Evolutionary conservation across 305 asterid genomes (phyloP).

Genomic region (Ilex paraguariensis): DNA sequence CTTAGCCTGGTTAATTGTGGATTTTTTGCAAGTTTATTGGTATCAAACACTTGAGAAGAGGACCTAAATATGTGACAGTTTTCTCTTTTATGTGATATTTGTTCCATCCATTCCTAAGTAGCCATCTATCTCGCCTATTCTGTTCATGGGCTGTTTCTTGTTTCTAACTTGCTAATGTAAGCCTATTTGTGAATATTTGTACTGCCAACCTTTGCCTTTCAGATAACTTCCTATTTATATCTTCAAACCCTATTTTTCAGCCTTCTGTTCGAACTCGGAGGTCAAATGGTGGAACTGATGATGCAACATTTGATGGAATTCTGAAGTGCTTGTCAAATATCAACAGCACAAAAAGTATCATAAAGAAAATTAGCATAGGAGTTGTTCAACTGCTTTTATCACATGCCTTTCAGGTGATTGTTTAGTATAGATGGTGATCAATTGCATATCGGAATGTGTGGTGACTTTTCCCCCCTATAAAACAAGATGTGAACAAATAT

Average conservation of each 20-base stretch:
- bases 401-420: slow-evolving; percentile 68
- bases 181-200: too few species aligned
- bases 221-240: slow-evolving; percentile 4
- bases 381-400: slow-evolving; percentile 73
- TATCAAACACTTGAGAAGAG: too few species aligned
- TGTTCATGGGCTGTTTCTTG: too few species aligned
- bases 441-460: too few species aligned
- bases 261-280: slow-evolving; percentile 68
- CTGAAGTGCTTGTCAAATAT: slow-evolving; percentile 59
- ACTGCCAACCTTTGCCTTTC: neutral
- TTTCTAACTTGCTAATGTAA: slow-evolving; percentile 3
- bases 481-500: too few species aligned
- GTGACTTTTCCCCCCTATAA: too few species aligned
- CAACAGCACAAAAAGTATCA: slow-evolving; percentile 49
- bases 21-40: too few species aligned
- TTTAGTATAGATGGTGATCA: neutral
- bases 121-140: too few species aligned
- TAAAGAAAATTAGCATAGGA: slow-evolving; percentile 57
- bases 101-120: too few species aligned
- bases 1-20: too few species aligned
- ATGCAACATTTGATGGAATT: slow-evolving; percentile 51
- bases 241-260: slow-evolving; percentile 35
- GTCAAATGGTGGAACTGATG: slow-evolving; percentile 29
- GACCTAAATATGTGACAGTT: too few species aligned
- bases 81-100: too few species aligned